Base-by-base conservation (phyloP, 306 rosid species). In the Biancaea sappan region DNA sequence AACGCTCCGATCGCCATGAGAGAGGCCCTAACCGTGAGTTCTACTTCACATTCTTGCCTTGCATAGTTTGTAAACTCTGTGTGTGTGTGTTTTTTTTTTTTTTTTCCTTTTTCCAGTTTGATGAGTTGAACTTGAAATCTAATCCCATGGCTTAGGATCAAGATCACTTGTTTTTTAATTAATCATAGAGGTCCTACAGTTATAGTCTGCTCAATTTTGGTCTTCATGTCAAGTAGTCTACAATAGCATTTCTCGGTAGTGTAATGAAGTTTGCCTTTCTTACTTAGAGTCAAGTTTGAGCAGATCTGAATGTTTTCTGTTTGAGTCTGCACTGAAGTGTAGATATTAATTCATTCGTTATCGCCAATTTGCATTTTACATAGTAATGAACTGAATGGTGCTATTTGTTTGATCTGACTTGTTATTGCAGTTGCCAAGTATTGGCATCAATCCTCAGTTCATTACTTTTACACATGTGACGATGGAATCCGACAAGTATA, bases 1-100 rank as follows among this genome's bases (percentile, higher is more conserved):
- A 94, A 78, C 79, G 98, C 98, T 77, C 98, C 98, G 82, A 89
- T 94, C 92, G 81, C 96, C 92, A 94, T 94, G 98, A 84, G 79
- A 75, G 98, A 94, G 82, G 91, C 96, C 32, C 75, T 94, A 67
- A 94, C 98, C 67, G 98, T 94, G 6, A 83, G 92, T 83, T 53
- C 79, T 79, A 57, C 43, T 40, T 53, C 74, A 32, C 50, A 47
- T 60, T 48, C 8, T 24, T 26, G 16, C 43, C n/a, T 15, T 43
- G 32, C 50, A 58, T 60, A 10, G 52, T 35, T 76, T 59, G 13
- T 41, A n/a, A 51, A 61, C 26, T 43, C 73, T 7, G 22, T 3
- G 5, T n/a, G n/a, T n/a, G n/a, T n/a, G n/a, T n/a, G n/a, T n/a
- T n/a, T n/a, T 14, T 8, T 28, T 2, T 3, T 14, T 13, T 11